Evolutionary conservation across 805 yeast genomes (phyloP), one percentile per base, ranked within the genome.

Genomic region (Starmerella ratchasimensis): DNA sequence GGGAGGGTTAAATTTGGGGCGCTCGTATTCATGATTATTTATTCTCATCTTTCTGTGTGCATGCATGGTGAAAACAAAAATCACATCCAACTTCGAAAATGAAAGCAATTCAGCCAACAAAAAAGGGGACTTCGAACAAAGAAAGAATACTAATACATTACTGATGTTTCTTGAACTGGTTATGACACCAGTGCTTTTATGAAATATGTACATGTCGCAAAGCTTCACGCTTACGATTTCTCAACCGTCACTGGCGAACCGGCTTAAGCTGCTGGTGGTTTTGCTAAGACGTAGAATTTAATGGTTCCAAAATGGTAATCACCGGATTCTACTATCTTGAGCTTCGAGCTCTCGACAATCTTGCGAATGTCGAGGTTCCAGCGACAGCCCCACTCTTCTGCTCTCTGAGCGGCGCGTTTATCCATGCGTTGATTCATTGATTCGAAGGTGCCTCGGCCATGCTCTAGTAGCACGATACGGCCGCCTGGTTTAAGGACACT

Each of bases 311-410:
- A 68, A 60, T 90, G 96, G 16, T 74, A 74, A 46, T 94, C 66
- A 45, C 72, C 73, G 51, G 81, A 88, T 48, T 73, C 75, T 2
- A 84, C 81, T 31, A 90, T 70, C 47, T 80, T 86, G 39, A 90
- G 64, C 0, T 93, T 94, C 5, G 93, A 76, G 41, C 74, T 74
- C 54, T 80, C 86, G 20, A 90, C 68, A 28, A 90, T 65, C 49
- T 79, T 93, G 18, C 86, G 93, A 47, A 90, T 81, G 54, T 90
- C 97, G 45, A 90, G 63, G 55, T 90, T 90, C 96, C 97, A 90
- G 53, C 97, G 67, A 59, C 98, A 90, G 1, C 95, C 98, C 96
- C 97, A 90, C 3, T 77, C 74, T 42, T 78, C 72, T 61, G 86
- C 71, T 59, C 95, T 76, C 48, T 73, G 71, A 44, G 74, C 84